These are phyloP conservation scores for Casuarina cunninghamiana DNA, from an alignment of 306 rosid genomes.

Conservation along the genomic window DNA sequence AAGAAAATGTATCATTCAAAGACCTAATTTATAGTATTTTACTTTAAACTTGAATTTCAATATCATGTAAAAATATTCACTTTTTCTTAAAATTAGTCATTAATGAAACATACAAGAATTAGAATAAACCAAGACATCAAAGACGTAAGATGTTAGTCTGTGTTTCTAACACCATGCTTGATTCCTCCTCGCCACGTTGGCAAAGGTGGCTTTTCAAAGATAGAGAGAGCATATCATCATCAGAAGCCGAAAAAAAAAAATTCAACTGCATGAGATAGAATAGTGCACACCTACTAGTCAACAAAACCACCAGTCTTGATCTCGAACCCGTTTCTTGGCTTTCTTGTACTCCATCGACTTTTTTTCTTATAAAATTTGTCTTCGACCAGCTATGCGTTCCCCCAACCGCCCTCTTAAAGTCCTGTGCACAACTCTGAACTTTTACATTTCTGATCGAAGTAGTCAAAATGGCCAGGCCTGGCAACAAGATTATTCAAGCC, in stretches of 20 bases:
- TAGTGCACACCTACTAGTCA: constrained; percentile 48
- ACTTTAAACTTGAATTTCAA: no score
- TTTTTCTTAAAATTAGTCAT: no score
- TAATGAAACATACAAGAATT: no score
- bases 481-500: constrained; percentile 78
- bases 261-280: background rate
- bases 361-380: background rate
- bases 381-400: background rate
- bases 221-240: background rate
- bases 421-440: background rate
- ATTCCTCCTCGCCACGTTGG: no score
- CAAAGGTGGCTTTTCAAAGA: background rate
- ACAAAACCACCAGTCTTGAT: constrained; percentile 52
- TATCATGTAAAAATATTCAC: no score
- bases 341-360: constrained; percentile 2
- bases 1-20: no score
- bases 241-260: background rate
- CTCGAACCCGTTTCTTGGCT: background rate
- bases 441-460: constrained; percentile 10
- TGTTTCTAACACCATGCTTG: no score
- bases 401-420: background rate
- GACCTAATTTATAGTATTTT: no score
- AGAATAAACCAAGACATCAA: no score
- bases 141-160: no score
- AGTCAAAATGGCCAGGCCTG: constrained; percentile 51